phyloP scores from a whole-genome alignment of 805 yeast species.

The Wickerhamomyces bovis region DNA sequence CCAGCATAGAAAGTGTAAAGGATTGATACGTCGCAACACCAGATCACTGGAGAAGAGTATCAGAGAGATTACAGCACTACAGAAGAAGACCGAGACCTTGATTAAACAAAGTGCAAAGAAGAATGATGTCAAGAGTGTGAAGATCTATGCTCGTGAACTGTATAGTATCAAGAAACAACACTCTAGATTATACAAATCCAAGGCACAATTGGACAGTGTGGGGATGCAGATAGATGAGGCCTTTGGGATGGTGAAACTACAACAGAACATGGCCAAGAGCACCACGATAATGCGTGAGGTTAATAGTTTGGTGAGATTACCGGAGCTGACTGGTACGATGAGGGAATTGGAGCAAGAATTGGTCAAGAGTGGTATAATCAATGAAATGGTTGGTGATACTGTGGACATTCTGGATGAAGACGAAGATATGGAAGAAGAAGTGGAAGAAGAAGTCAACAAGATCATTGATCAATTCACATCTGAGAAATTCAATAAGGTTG shows the following conservation, averaged over 20 bases:
- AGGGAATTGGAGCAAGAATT: constrained; percentile 81
- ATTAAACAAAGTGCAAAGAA: constrained; percentile 72
- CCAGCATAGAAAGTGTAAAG: constrained; percentile 61
- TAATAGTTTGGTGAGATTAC: constrained; percentile 68
- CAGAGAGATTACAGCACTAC: constrained; percentile 56
- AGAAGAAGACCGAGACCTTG: constrained; percentile 70
- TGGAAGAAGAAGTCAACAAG: constrained; percentile 56
- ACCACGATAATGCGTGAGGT: constrained; percentile 86
- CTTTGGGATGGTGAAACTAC: constrained; percentile 76
- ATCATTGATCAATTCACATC: constrained; percentile 43
- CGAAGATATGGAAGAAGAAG: constrained; percentile 64
- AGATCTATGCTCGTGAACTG: constrained; percentile 76
- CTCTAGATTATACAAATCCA: constrained; percentile 66
- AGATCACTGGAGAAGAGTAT: constrained; percentile 69
- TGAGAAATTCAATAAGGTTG: constrained; percentile 35
- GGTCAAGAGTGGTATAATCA: constrained; percentile 79
- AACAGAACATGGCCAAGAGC: constrained; percentile 72
- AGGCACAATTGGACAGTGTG: constrained; percentile 80
- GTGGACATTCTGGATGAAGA: constrained; percentile 65
- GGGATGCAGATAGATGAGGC: constrained; percentile 89
- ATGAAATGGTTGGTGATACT: constrained; percentile 92
- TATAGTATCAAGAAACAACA: constrained; percentile 69
- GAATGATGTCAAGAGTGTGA: constrained; percentile 70
- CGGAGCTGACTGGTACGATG: constrained; percentile 77
- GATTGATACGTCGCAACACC: constrained; percentile 74